Percentiles rank a stretch among this genome's conserved stretches.
phyloP scores from a whole-genome alignment of 2,329 filamentous ascomycete genomes.

The Magnaporthiopsis rhizophila region DNA sequence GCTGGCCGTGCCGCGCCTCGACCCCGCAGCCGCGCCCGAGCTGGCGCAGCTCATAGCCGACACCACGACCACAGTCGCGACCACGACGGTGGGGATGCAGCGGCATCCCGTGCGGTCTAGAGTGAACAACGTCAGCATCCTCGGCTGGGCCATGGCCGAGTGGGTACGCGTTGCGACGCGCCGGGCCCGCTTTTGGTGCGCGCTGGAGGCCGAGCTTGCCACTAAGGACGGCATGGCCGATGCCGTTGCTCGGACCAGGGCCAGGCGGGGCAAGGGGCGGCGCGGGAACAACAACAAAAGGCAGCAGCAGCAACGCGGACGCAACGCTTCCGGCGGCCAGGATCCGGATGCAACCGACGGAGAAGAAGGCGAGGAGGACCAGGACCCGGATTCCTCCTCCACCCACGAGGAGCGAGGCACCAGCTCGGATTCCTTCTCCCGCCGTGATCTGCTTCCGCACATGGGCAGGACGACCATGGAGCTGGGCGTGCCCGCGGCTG shows the following conservation, averaged over 20 bases:
- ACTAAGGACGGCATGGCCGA: slow-evolving; percentile 22
- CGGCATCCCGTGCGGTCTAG: slow-evolving; percentile 32
- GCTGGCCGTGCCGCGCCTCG: slow-evolving; percentile 46
- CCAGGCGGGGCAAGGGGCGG: slow-evolving; percentile 16
- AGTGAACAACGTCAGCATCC: slow-evolving; percentile 53
- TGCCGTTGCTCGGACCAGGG: slow-evolving; percentile 20
- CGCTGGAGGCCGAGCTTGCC: slow-evolving; percentile 39
- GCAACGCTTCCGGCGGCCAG: slow-evolving; percentile 6
- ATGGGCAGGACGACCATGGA: slow-evolving; percentile 46
- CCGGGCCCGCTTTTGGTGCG: slow-evolving; percentile 56
- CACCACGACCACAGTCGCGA: slow-evolving; percentile 25
- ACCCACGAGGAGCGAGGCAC: neutral
- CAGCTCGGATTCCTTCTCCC: neutral
- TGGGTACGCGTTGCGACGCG: slow-evolving; percentile 56
- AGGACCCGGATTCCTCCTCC: neutral
- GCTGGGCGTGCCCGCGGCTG: slow-evolving; percentile 30
- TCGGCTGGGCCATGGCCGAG: slow-evolving; percentile 61
- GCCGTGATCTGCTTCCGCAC: slow-evolving; percentile 41
- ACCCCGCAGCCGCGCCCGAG: slow-evolving; percentile 50
- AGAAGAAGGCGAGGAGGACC: slow-evolving; percentile 17
- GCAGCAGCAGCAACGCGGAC: slow-evolving; percentile 16
- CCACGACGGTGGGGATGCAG: slow-evolving; percentile 24
- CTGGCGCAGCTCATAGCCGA: slow-evolving; percentile 41
- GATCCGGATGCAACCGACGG: slow-evolving; percentile 15
- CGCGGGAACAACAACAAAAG: slow-evolving; percentile 21